phyloP scores from a whole-genome alignment of 176 grass and related monocot species.

The Cocos nucifera region DNA sequence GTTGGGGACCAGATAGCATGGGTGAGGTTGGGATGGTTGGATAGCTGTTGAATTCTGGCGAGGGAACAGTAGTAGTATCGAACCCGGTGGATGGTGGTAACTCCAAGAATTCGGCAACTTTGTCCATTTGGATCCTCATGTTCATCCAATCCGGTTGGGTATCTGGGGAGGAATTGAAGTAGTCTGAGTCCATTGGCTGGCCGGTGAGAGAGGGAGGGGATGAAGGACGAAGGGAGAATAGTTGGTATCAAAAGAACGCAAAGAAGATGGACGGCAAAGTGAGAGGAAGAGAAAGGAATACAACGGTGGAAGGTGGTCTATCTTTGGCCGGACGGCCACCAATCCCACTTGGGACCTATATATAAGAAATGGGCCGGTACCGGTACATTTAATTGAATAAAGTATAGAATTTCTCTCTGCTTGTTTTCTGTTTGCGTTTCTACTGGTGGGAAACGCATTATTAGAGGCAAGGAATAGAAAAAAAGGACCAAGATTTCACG shows the following conservation, averaged over 20 bases:
- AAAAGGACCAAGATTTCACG: too few species aligned
- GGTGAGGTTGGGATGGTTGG: slow-evolving; percentile 6
- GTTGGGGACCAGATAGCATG: too few species aligned
- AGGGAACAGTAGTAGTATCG: not conserved
- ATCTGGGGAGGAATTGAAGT: slow-evolving; percentile 54
- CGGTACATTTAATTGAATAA: not conserved
- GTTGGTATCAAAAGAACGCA: too few species aligned
- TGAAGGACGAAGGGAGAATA: not conserved
- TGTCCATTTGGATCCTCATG: slow-evolving; percentile 67
- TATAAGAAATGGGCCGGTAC: not conserved
- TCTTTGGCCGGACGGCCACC: too few species aligned
- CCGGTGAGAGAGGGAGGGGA: not conserved
- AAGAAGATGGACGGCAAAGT: too few species aligned
- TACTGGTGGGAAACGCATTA: too few species aligned
- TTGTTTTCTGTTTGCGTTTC: too few species aligned
- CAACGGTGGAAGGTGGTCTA: too few species aligned
- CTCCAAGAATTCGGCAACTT: not conserved
- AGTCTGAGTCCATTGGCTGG: slow-evolving; percentile 52
- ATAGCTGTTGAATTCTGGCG: slow-evolving; percentile 12
- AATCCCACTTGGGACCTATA: not conserved
- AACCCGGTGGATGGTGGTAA: slow-evolving; percentile 2
- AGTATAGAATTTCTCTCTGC: too few species aligned
- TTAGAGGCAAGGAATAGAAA: too few species aligned
- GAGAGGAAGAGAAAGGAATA: too few species aligned
- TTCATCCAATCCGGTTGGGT: slow-evolving; percentile 76